phyloP scores from a whole-genome alignment of 345 rosid genomes.

The Citrus hindsii region DNA sequence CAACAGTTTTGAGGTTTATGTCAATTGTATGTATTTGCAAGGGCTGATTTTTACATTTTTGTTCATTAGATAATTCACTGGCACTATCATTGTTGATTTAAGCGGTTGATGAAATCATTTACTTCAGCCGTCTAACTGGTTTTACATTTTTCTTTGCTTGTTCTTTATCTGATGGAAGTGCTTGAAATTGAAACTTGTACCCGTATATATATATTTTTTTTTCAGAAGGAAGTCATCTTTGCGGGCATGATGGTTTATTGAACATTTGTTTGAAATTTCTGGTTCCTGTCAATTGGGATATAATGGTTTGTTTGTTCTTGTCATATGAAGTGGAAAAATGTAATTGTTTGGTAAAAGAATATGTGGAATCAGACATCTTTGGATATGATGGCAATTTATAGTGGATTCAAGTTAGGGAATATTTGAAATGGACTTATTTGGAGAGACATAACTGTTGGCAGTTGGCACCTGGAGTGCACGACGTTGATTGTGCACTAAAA shows the following conservation, averaged over 20 bases:
- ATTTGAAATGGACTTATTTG: not conserved
- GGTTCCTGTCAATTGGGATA: not conserved
- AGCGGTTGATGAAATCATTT: conserved; percentile 2
- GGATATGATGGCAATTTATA: not conserved
- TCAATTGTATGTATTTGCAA: not conserved
- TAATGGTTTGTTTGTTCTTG: not conserved
- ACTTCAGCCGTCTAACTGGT: not conserved
- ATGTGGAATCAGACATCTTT: not conserved
- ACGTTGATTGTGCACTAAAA: not conserved
- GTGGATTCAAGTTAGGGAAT: not conserved
- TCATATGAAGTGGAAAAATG: not conserved
- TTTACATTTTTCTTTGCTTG: not conserved
- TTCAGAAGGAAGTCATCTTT: not conserved
- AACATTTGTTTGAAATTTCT: not conserved
- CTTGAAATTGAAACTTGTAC: not conserved
- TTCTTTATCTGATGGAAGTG: not conserved
- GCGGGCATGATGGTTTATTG: not conserved
- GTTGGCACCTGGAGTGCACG: not conserved
- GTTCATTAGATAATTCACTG: not conserved
- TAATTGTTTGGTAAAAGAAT: not conserved
- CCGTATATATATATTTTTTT: too few species aligned
- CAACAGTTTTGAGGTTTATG: not conserved
- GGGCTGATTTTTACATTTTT: not conserved
- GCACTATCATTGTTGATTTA: not conserved
- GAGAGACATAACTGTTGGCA: not conserved